Conservation (phyloP, 75 land plant genomes). For the Selaginella tamariscina region DNA sequence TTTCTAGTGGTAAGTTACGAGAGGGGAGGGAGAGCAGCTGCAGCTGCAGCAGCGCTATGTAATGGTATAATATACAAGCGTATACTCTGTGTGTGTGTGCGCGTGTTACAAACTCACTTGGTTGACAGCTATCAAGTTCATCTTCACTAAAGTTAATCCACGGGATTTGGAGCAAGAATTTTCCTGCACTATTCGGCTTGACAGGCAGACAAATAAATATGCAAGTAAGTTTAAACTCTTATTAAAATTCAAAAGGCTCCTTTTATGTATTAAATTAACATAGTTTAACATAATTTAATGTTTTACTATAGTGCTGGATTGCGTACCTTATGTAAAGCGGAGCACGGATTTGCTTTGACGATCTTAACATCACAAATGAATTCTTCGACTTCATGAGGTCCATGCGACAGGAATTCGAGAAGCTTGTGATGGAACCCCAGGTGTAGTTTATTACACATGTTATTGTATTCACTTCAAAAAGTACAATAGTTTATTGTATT, state of each 20-base stretch:
- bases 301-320: conserved; percentile 4
- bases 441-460: no score
- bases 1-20: conserved; percentile 11
- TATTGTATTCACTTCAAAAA: no score
- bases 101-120: not conserved
- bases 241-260: no score
- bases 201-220: conserved; percentile 11
- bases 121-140: not conserved
- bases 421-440: not conserved
- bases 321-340: not conserved
- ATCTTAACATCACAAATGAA: conserved; percentile 2
- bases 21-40: no score
- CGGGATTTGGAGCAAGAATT: not conserved
- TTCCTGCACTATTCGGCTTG: conserved; percentile 6
- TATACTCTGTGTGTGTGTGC: not conserved
- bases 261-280: not conserved
- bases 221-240: not conserved
- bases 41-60: no score
- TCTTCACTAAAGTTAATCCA: not conserved
- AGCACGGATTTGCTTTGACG: conserved; percentile 10
- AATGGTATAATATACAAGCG: no score
- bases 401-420: conserved; percentile 6
- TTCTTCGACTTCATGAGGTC: conserved; percentile 4
- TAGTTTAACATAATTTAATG: not conserved
- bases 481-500: no score